Base-by-base conservation (phyloP, 371 early-diverging fungal genomes). In the Mortierella sp. region DNA sequence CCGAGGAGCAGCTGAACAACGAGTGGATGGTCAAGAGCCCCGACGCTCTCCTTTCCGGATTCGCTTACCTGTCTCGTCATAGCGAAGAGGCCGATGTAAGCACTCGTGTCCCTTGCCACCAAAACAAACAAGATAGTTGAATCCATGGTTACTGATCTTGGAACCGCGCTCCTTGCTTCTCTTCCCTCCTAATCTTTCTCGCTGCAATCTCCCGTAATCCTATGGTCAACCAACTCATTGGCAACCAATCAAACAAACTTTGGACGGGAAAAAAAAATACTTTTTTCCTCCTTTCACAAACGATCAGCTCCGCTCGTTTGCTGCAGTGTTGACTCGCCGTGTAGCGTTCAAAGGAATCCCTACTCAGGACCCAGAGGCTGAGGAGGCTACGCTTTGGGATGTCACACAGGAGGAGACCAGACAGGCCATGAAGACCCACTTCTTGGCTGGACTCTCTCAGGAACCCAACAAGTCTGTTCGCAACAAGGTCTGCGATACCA, bases 401-500 rank as follows among this genome's bases (percentile, higher is more conserved):
- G 79, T 83, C 47, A 85, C 94, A 23, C 87, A 88, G 48, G 87
- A 86, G 17, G 71, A 79, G 9, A 88, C 92, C 19, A 87, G 91
- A 24, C 70, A 81, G 46, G 84, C 85, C 53, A 87, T 90, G 66
- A 92, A 92, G 81, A 79, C 68, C 5, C 85, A 90, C 60, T 86
- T 98, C 51, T 80, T 98, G 59, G 79, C 85, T 17, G 87, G 94
- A 17, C 87, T 98, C 39, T 83, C 85, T 26, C 85, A 84, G 50
- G 97, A 96, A 78, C 75, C 85, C 27, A 92, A 89, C 61, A 78
- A 80, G 59, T 78, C 83, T 21, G 91, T 94, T 26, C 87, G 96
- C 48, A 90, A 94, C 80, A 97, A 97, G 82, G 81, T 98, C 41
- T 90, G 94, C 70, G 98, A 98, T 81, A 90, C 95, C 43, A 91